These are phyloP conservation scores for Emmonsiellopsis sp. DNA, from an alignment of 2,329 filamentous ascomycete genomes.

Conservation along the genomic window DNA sequence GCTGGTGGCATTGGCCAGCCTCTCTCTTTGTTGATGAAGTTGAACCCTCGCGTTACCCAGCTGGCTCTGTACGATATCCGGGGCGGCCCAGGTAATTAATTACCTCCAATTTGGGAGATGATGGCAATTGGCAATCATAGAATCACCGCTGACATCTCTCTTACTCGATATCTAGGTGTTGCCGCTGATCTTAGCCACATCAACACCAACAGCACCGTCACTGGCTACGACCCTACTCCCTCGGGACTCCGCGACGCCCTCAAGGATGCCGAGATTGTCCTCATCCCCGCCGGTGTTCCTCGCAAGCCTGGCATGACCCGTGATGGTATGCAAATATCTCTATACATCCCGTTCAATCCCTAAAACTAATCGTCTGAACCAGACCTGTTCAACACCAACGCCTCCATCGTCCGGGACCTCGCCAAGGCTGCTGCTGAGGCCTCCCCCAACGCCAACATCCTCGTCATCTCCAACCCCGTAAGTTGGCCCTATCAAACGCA, in stretches of 20 bases:
- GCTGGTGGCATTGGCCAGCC: conserved; percentile 97
- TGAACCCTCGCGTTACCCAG: conserved; percentile 88
- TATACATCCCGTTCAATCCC: background rate
- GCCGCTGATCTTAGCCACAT: conserved; percentile 97
- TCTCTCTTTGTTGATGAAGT: conserved; percentile 94
- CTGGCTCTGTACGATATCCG: conserved; percentile 98
- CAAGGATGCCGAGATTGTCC: conserved; percentile 82
- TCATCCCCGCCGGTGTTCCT: conserved; percentile 96
- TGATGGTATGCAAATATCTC: conserved; percentile 52
- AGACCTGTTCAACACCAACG: conserved; percentile 99
- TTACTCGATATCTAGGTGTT: conserved; percentile 55
- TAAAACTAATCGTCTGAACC: background rate
- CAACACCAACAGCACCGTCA: conserved; percentile 96
- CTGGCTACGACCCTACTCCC: conserved; percentile 71
- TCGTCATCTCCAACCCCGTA: conserved; percentile 96
- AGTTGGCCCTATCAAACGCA: conserved; percentile 14
- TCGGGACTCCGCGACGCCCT: conserved; percentile 69
- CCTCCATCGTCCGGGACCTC: conserved; percentile 96
- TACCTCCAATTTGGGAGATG: background rate
- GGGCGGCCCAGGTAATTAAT: conserved; percentile 66
- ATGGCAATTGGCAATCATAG: conserved; percentile 3
- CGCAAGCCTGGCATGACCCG: conserved; percentile 99
- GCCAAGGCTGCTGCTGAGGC: conserved; percentile 88
- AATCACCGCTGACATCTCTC: conserved; percentile 72
- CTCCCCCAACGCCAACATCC: conserved; percentile 83